These are phyloP conservation scores for Arthrobotrys iridis DNA, from an alignment of 2,329 filamentous ascomycete genomes.

Conservation along the genomic window DNA sequence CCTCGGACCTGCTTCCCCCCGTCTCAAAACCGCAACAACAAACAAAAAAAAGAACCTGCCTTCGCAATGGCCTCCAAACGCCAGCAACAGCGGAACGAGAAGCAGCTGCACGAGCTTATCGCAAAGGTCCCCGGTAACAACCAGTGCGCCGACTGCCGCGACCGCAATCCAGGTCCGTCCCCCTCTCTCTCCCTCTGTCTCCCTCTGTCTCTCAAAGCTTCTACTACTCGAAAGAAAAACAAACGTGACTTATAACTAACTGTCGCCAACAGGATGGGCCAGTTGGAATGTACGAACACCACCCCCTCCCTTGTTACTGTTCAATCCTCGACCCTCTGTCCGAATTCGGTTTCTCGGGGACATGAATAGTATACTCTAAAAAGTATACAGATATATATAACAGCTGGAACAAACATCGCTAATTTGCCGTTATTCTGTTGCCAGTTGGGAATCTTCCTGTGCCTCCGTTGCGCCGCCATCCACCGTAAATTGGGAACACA, in stretches of 20 bases:
- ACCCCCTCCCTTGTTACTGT: slow-evolving; percentile 9
- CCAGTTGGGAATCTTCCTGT: slow-evolving; percentile 92
- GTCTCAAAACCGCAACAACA: background rate
- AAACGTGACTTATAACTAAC: slow-evolving; percentile 4
- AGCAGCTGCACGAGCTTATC: slow-evolving; percentile 86
- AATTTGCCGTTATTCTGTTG: slow-evolving; percentile 10
- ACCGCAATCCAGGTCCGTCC: slow-evolving; percentile 83
- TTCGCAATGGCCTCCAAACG: slow-evolving; percentile 72
- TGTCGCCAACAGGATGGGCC: slow-evolving; percentile 77
- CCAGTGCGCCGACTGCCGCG: slow-evolving; percentile 89
- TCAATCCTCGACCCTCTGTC: background rate
- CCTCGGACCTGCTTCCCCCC: background rate
- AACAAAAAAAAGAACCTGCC: background rate
- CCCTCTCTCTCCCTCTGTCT: background rate
- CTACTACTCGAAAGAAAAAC: too few relatives aligned
- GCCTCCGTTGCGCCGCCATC: slow-evolving; percentile 94
- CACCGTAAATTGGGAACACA: slow-evolving; percentile 97
- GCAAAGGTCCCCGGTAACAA: slow-evolving; percentile 87
- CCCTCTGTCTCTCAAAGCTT: slow-evolving; percentile 6
- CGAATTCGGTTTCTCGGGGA: background rate
- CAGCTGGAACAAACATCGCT: too few relatives aligned
- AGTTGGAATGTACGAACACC: slow-evolving; percentile 88
- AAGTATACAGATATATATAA: too few relatives aligned
- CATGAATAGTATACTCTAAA: too few relatives aligned
- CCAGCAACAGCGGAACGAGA: slow-evolving; percentile 97